These are phyloP conservation scores for Talaromyces stipitatus DNA, from an alignment of 495 filamentous ascomycete genomes.

Conservation along the genomic window DNA sequence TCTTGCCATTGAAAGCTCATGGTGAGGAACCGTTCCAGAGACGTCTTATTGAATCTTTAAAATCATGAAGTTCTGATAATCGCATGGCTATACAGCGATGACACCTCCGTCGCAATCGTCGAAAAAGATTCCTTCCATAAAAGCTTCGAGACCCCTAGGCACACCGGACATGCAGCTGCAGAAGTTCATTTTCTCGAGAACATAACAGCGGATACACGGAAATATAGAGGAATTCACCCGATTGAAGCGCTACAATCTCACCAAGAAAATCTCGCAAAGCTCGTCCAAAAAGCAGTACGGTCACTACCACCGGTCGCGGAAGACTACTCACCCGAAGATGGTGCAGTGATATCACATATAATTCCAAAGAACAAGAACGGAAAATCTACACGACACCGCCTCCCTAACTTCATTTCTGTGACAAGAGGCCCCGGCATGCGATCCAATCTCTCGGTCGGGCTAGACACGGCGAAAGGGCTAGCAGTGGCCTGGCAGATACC, in stretches of 20 bases:
- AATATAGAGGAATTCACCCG: conserved; percentile 72
- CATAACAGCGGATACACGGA: conserved; percentile 66
- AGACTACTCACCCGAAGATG: neutral
- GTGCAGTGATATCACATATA: conserved; percentile 7
- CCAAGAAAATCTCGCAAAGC: conserved; percentile 52
- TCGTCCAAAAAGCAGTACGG: conserved; percentile 57
- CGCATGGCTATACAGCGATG: conserved; percentile 52
- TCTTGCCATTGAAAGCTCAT: conserved; percentile 93
- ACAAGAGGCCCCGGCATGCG: conserved; percentile 89
- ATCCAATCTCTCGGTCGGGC: conserved; percentile 60
- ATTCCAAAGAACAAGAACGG: conserved; percentile 11
- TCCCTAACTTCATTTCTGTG: conserved; percentile 75
- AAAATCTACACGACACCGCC: conserved; percentile 26
- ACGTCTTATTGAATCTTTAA: neutral
- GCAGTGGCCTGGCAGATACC: conserved; percentile 76
- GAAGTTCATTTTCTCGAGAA: conserved; percentile 73
- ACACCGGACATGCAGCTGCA: conserved; percentile 22
- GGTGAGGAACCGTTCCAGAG: conserved; percentile 25
- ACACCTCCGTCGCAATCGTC: conserved; percentile 85
- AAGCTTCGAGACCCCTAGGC: neutral
- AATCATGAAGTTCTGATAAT: neutral
- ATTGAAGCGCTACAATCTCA: conserved; percentile 65
- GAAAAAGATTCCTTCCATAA: conserved; percentile 37
- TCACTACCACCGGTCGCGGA: conserved; percentile 33
- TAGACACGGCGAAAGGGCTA: conserved; percentile 84